A percentile compares a stretch with the other conserved stretches of the same genome.
Evolutionary conservation across 169 alveolate genomes (phyloP).

Genomic region (Eimeria maxima): DNA sequence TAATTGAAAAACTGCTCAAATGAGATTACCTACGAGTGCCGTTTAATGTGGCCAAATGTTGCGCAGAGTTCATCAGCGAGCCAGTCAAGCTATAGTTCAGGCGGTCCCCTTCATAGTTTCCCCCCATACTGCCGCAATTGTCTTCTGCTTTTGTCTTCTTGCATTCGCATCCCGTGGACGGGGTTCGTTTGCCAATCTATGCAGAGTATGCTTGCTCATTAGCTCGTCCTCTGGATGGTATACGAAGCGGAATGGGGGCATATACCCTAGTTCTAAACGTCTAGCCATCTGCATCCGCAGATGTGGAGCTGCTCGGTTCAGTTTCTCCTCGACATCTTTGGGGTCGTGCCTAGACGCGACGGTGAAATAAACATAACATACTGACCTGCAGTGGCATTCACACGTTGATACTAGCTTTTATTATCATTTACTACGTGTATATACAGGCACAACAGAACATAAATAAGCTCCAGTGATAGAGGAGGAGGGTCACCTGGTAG

Average conservation of each 20-base stretch:
- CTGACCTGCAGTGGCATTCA: constrained; percentile 60
- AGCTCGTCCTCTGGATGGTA: constrained; percentile 26
- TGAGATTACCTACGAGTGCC: neutral
- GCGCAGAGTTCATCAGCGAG: constrained; percentile 2
- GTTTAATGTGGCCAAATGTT: neutral
- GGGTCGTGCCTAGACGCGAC: constrained; percentile 76
- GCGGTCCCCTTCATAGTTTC: constrained; percentile 48
- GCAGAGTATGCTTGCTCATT: constrained; percentile 47
- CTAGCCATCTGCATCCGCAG: constrained; percentile 83
- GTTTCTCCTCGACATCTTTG: constrained; percentile 73
- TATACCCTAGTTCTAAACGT: constrained; percentile 81
- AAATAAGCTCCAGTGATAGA: too few species aligned
- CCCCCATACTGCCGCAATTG: constrained; percentile 33
- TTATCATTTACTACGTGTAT: neutral
- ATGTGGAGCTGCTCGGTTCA: constrained; percentile 81
- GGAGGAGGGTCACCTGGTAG: constrained; percentile 68
- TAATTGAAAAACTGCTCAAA: neutral
- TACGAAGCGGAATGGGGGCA: constrained; percentile 79
- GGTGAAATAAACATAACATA: constrained; percentile 79
- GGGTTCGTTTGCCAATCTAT: constrained; percentile 1
- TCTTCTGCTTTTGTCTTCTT: neutral
- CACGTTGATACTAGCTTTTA: neutral
- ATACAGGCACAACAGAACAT: neutral
- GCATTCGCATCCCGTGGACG: neutral
- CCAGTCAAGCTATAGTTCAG: neutral